These are phyloP conservation scores for Aspergillus quadricinctus DNA, from an alignment of 2,329 filamentous ascomycete genomes.

Conservation along the genomic window DNA sequence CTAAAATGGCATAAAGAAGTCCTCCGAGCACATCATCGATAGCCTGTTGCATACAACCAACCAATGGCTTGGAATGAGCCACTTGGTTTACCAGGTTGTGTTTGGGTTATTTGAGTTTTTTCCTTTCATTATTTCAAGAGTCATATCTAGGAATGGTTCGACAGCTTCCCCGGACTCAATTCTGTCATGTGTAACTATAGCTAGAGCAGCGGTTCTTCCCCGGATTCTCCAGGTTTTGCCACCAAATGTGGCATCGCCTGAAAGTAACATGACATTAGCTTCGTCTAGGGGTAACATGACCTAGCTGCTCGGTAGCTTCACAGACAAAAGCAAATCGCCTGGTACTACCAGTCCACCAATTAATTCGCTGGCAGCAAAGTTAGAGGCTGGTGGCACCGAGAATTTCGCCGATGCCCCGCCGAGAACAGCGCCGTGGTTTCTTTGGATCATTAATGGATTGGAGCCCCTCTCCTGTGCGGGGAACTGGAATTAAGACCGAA, in stretches of 20 bases:
- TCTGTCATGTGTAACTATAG: too few relatives aligned
- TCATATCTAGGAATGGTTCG: too few relatives aligned
- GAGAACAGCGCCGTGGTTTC: slow-evolving; percentile 7
- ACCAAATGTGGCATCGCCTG: too few relatives aligned
- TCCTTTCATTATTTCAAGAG: neutral
- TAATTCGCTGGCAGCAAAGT: neutral
- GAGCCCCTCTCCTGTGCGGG: neutral
- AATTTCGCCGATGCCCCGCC: slow-evolving; percentile 25
- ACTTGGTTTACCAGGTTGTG: neutral
- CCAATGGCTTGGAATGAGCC: neutral
- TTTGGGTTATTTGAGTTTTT: too few relatives aligned
- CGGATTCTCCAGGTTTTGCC: too few relatives aligned
- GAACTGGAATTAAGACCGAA: neutral
- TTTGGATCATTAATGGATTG: neutral
- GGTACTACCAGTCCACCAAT: neutral
- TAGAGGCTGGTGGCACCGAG: slow-evolving; percentile 9
- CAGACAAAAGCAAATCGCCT: neutral
- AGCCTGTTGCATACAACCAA: neutral
- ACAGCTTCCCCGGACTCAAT: too few relatives aligned
- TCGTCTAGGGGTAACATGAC: too few relatives aligned
- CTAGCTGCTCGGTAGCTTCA: neutral
- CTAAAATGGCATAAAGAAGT: slow-evolving; percentile 17
- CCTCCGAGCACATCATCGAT: slow-evolving; percentile 22
- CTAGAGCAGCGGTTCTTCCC: too few relatives aligned
- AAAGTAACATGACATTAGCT: too few relatives aligned